Conservation (phyloP, 202 grass and related monocot genomes). For the Carex arenaria region DNA sequence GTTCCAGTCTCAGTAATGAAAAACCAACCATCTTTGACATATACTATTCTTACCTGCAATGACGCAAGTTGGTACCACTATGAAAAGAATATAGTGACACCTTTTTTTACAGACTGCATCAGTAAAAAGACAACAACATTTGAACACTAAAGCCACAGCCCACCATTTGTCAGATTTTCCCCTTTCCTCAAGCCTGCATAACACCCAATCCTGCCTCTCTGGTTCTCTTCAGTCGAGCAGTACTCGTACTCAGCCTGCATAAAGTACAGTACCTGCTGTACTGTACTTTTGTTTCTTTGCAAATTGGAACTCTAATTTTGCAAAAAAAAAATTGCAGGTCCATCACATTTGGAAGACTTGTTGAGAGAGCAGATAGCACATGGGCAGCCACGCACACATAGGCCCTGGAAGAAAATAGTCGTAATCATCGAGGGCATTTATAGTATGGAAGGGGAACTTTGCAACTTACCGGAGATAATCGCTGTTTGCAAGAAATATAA, state of each 20-base stretch:
- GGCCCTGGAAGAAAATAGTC: constrained; percentile 95
- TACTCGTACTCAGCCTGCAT: background rate
- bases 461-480: constrained; percentile 86
- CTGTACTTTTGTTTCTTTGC: constrained; percentile 1
- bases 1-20: background rate
- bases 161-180: background rate
- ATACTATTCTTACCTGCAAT: background rate
- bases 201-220: background rate
- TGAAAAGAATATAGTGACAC: background rate
- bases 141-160: background rate
- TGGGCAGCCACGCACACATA: constrained; percentile 78
- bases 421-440: constrained; percentile 97
- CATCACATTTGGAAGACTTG: constrained; percentile 87
- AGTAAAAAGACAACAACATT: background rate
- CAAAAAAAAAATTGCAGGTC: constrained; percentile 30
- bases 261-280: background rate
- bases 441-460: constrained; percentile 97
- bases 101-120: background rate
- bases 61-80: background rate
- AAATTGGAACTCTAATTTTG: background rate
- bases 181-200: background rate
- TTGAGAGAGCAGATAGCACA: constrained; percentile 81
- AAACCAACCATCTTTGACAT: background rate
- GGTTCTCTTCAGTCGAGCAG: background rate
- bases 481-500: constrained; percentile 96